Evolutionary conservation across 257 asterid species (phyloP).

Genomic region (Thymus mandschuricus): DNA sequence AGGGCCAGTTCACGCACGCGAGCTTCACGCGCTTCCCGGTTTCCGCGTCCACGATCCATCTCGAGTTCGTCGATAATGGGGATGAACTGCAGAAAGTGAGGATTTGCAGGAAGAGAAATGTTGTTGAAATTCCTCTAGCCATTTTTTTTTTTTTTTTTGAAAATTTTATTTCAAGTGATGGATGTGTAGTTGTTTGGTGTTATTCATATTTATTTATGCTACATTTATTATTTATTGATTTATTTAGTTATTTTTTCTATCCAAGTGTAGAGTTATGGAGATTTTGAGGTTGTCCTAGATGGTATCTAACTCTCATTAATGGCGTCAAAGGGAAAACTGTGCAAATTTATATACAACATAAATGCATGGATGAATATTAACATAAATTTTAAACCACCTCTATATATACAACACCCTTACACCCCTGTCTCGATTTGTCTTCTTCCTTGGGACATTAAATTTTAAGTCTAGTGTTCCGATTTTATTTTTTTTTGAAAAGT

Average conservation of each 20-base stretch:
- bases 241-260: too few relatives aligned
- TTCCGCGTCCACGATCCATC: slow-evolving; percentile 53
- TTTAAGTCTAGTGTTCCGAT: too few relatives aligned
- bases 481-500: too few relatives aligned
- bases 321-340: neutral
- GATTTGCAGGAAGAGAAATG: slow-evolving; percentile 15
- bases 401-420: too few relatives aligned
- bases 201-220: neutral
- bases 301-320: neutral
- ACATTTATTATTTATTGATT: neutral
- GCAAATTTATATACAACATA: too few relatives aligned
- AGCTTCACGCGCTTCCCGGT: slow-evolving; percentile 63
- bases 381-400: too few relatives aligned
- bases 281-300: neutral
- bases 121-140: neutral
- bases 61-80: slow-evolving; percentile 54
- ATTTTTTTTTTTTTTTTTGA: neutral
- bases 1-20: slow-evolving; percentile 58
- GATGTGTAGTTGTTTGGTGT: neutral
- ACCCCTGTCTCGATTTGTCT: too few relatives aligned
- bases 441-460: too few relatives aligned
- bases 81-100: slow-evolving; percentile 31
- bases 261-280: too few relatives aligned
- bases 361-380: too few relatives aligned
- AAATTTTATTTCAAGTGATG: neutral